Base-by-base conservation (phyloP, 257 asterid genomes). In the Nicotiana knightiana region DNA sequence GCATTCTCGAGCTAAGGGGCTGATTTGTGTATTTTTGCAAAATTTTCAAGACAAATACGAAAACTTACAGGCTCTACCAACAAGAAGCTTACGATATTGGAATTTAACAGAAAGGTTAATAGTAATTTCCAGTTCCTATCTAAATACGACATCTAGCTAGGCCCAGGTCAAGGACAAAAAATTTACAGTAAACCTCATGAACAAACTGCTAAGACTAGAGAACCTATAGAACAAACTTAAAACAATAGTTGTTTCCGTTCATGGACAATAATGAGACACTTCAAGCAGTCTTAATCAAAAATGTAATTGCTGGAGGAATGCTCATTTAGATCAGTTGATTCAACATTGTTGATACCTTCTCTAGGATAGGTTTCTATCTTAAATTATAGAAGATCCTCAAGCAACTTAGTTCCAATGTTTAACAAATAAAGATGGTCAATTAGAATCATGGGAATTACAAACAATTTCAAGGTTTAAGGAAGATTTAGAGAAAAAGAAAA, bases 121-220 rank as follows among this genome's bases (percentile, higher is more conserved):
- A 24, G 59, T 12, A 73, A 51, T 73, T 48, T 73, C 63, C 79
- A 73, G 43, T 26, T 51, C 62, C 79, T 73, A 73, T 73, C 79
- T 48, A 48, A 18, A 24, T 53, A 51, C 5, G 39, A 48, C 43
- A 73, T 51, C 63, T 43, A 48, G 61, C 54, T 46, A 71, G 61
- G 62, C 43, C 79, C 79, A 73, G 26, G 24, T 37, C 9, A 26
- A 51, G 79, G 75, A 32, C 55, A 73, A 73, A 43, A 24, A 13
- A 71, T 21, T 51, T 73, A 73, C 26, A 73, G 79, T 26, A 48
- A 73, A 48, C 79, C 61, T 21, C 39, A 51, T 48, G 59, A 16
- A 12, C 59, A 48, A 73, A 73, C 62, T 73, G 43, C 62, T 48
- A 13, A 46, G 26, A 73, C 24, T 48, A 73, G 43, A 73, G 39